Conservation (phyloP, 1,139 yeast species). For the Saccharomyces uvarum region DNA sequence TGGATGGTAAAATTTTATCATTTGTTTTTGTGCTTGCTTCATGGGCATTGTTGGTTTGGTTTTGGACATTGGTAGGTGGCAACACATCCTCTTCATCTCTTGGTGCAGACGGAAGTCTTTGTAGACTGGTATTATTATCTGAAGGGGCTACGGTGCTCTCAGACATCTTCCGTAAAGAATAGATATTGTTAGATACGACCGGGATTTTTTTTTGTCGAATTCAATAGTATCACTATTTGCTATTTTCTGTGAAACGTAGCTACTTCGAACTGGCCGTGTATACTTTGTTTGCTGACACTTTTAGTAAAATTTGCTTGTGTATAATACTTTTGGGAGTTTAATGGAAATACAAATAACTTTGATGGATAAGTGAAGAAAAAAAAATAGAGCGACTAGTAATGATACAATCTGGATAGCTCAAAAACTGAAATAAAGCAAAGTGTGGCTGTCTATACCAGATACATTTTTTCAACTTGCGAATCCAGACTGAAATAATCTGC, state of each 20-base stretch:
- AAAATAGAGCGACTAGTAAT: not conserved
- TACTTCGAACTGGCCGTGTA: not conserved
- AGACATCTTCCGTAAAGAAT: not conserved
- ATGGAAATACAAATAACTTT: not conserved
- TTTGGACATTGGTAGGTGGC: not conserved
- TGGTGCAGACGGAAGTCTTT: not conserved
- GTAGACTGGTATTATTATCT: not conserved
- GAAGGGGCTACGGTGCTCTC: not conserved
- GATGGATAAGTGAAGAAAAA: not conserved
- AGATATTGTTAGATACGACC: not conserved
- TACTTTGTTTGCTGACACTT: not conserved
- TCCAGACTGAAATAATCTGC: not conserved
- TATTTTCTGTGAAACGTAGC: not conserved
- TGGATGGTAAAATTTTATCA: not conserved
- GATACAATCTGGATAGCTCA: not conserved
- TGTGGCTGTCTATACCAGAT: not conserved
- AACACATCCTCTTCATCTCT: not conserved
- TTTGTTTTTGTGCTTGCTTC: not conserved
- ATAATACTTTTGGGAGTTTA: not conserved
- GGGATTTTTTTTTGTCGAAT: not conserved
- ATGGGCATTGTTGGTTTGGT: not conserved
- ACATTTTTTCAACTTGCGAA: not conserved
- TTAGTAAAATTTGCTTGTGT: not conserved
- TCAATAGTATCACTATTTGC: not conserved
- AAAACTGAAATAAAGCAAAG: not conserved